A percentile compares a stretch with the other conserved stretches of the same genome.
These are phyloP conservation scores for Scedosporium minutisporum DNA, from an alignment of 2,329 filamentous ascomycete species.

Conservation along the genomic window DNA sequence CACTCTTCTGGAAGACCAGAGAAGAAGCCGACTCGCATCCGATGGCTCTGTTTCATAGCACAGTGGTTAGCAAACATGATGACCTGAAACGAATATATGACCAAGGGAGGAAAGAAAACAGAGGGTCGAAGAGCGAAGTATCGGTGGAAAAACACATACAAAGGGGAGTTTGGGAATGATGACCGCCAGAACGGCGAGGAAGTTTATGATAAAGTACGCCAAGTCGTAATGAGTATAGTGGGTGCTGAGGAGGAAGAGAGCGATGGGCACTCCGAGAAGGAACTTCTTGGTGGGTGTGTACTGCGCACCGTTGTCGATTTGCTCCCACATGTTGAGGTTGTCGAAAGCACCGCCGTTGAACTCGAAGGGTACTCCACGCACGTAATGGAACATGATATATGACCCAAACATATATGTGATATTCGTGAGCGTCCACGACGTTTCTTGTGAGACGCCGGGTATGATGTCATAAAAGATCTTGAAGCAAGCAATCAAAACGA, in stretches of 20 bases:
- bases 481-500: slow-evolving; percentile 80
- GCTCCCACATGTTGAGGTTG: slow-evolving; percentile 99
- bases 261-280: slow-evolving; percentile 83
- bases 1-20: slow-evolving; percentile 47
- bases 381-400: slow-evolving; percentile 99
- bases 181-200: slow-evolving; percentile 81
- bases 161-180: slow-evolving; percentile 94
- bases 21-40: slow-evolving; percentile 67
- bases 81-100: too few relatives aligned
- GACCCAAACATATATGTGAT: slow-evolving; percentile 98
- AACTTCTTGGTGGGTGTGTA: slow-evolving; percentile 99
- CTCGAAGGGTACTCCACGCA: slow-evolving; percentile 94
- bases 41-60: slow-evolving; percentile 51
- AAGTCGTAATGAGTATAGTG: slow-evolving; percentile 98
- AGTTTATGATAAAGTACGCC: slow-evolving; percentile 95
- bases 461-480: slow-evolving; percentile 98
- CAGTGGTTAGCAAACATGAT: slow-evolving; percentile 12
- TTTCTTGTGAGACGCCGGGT: slow-evolving; percentile 92
- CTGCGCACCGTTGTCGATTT: slow-evolving; percentile 97
- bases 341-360: slow-evolving; percentile 98
- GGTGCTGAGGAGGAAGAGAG: slow-evolving; percentile 90
- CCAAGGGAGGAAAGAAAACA: background rate
- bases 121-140: background rate
- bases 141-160: slow-evolving; percentile 45
- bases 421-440: slow-evolving; percentile 97